Conservation (phyloP, 2,329 filamentous ascomycete genomes). For the Orbilia ellipsospora region DNA sequence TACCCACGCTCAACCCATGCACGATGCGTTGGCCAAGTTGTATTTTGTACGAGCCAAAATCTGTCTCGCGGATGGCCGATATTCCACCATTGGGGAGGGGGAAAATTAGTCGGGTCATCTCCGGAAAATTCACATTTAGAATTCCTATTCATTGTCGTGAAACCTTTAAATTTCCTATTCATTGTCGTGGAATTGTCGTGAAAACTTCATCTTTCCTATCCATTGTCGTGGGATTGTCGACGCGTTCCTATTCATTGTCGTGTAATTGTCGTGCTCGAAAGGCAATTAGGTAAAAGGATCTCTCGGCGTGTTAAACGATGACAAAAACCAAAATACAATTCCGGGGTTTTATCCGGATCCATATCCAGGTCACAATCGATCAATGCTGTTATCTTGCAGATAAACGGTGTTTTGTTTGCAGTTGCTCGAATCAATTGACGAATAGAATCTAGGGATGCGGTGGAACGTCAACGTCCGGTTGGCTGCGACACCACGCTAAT, state of each 20-base stretch:
- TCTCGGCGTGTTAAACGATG: neutral
- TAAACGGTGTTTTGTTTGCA: neutral
- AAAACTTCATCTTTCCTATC: constrained; percentile 6
- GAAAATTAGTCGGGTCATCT: constrained; percentile 3
- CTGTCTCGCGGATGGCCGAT: constrained; percentile 33
- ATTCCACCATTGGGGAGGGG: neutral
- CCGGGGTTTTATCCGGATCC: constrained; percentile 20
- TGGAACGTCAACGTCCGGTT: constrained; percentile 27
- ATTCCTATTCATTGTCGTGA: constrained; percentile 14
- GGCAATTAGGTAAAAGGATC: constrained; percentile 22
- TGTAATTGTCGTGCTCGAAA: constrained; percentile 21
- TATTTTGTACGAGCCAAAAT: constrained; percentile 24
- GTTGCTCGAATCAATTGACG: constrained; percentile 18
- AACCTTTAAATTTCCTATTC: constrained; percentile 20
- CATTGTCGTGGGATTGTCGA: constrained; percentile 18
- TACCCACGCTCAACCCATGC: constrained; percentile 14
- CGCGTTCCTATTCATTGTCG: constrained; percentile 35
- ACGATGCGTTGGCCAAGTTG: constrained; percentile 50
- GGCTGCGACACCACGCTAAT: constrained; percentile 19
- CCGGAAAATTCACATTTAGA: constrained; percentile 6
- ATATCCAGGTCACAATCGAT: constrained; percentile 16
- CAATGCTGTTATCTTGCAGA: constrained; percentile 33
- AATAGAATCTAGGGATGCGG: constrained; percentile 25
- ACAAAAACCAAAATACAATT: constrained; percentile 5
- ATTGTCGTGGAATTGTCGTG: constrained; percentile 30